Evolutionary conservation across 805 yeast genomes (phyloP).

Genomic region (Zygotorulaspora chibaensis): DNA sequence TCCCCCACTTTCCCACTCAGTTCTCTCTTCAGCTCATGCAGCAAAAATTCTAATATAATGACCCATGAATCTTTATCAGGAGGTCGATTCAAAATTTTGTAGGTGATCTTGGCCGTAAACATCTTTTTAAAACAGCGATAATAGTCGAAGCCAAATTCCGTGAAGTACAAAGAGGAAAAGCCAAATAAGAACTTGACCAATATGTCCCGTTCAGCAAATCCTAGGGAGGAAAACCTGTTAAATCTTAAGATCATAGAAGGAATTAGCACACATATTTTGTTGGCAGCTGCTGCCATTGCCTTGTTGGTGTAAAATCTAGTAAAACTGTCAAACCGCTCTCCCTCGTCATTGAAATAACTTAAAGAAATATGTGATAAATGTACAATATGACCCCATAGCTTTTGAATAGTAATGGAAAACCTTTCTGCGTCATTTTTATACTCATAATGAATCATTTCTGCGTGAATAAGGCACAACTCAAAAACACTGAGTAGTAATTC

Average conservation of each 20-base stretch:
- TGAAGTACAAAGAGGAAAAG: conserved; percentile 29
- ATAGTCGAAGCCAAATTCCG: conserved; percentile 30
- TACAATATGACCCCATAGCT: conserved; percentile 23
- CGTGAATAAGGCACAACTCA: conserved; percentile 22
- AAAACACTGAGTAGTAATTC: conserved; percentile 22
- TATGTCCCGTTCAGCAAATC: conserved; percentile 9
- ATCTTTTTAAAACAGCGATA: conserved; percentile 30
- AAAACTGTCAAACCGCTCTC: conserved; percentile 13
- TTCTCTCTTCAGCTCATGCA: conserved; percentile 16
- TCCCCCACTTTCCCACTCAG: conserved; percentile 3
- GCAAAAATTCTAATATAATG: conserved; percentile 25
- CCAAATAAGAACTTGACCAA: conserved; percentile 22
- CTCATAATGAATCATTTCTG: conserved; percentile 25
- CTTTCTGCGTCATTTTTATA: conserved; percentile 8
- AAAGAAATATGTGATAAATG: conserved; percentile 20
- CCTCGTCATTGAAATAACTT: conserved; percentile 16
- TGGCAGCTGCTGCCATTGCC: conserved; percentile 28
- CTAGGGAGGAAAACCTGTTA: conserved; percentile 15
- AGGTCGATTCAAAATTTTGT: conserved; percentile 25
- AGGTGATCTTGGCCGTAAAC: conserved; percentile 29
- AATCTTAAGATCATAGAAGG: conserved; percentile 29
- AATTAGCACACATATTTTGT: conserved; percentile 23
- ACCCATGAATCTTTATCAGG: conserved; percentile 25
- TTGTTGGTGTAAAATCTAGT: conserved; percentile 28
- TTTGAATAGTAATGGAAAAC: conserved; percentile 17